A percentile compares a stretch with the other conserved stretches of the same genome.
These are phyloP conservation scores for Citrus glauca DNA, from an alignment of 345 rosid species.

Conservation along the genomic window DNA sequence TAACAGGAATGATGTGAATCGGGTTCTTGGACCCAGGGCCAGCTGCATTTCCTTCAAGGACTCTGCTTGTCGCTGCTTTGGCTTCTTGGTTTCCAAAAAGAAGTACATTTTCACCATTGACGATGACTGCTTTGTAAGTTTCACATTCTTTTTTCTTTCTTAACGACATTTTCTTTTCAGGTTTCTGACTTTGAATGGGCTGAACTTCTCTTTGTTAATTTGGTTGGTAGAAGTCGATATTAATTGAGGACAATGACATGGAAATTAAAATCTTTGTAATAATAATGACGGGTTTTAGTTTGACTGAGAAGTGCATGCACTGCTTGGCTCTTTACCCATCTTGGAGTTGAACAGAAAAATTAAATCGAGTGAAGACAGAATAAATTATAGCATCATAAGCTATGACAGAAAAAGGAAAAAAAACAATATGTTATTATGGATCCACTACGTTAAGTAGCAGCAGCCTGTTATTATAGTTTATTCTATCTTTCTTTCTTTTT, in stretches of 20 bases:
- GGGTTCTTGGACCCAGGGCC: constrained; percentile 30
- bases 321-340: background rate
- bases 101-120: constrained; percentile 61
- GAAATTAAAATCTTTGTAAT: background rate
- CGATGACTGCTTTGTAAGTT: constrained; percentile 61
- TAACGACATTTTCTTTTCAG: background rate
- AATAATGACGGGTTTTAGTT: background rate
- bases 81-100: constrained; percentile 61
- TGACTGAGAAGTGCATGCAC: background rate
- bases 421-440: too few relatives aligned
- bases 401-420: too few relatives aligned
- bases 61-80: constrained; percentile 55
- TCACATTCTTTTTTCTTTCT: background rate
- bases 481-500: too few relatives aligned
- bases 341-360: background rate
- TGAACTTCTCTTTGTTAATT: background rate
- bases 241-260: background rate
- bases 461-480: too few relatives aligned
- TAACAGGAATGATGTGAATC: constrained; percentile 30
- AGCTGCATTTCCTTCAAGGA: constrained; percentile 37
- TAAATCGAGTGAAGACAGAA: too few relatives aligned
- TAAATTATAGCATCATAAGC: too few relatives aligned
- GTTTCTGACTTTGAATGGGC: background rate
- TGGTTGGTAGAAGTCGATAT: background rate
- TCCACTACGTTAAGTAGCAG: too few relatives aligned